Percentiles rank a stretch among this genome's conserved stretches.
Evolutionary conservation across 2,329 filamentous ascomycete species (phyloP).

Genomic region (Botrytis porri): DNA sequence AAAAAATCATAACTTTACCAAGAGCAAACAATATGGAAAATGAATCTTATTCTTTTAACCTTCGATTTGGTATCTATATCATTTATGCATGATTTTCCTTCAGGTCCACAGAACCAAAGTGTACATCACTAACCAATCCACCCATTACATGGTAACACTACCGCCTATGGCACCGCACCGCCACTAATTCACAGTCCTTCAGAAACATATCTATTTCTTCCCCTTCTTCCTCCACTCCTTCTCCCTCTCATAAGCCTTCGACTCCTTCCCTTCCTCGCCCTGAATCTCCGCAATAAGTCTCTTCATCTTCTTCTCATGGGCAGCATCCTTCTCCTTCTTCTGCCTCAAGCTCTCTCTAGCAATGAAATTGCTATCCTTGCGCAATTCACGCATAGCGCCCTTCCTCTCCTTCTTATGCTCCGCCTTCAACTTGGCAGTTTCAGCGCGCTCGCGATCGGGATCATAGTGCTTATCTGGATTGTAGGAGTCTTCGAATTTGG

Average conservation of each 20-base stretch:
- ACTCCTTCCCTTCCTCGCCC: slow-evolving; percentile 82
- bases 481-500: slow-evolving; percentile 95
- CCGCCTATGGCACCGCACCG: neutral
- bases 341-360: slow-evolving; percentile 82
- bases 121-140: neutral
- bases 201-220: slow-evolving; percentile 42
- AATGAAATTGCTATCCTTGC: slow-evolving; percentile 94
- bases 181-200: neutral
- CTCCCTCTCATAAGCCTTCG: slow-evolving; percentile 86
- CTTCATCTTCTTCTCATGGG: slow-evolving; percentile 96
- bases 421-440: slow-evolving; percentile 66
- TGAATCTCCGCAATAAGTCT: slow-evolving; percentile 92
- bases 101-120: neutral
- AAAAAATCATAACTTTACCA: neutral
- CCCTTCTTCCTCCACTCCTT: slow-evolving; percentile 70
- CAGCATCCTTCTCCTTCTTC: slow-evolving; percentile 90
- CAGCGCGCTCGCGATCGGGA: slow-evolving; percentile 83
- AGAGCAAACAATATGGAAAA: neutral
- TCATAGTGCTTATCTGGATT: slow-evolving; percentile 98
- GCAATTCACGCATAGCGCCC: slow-evolving; percentile 86
- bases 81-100: neutral
- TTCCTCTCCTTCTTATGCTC: slow-evolving; percentile 75
- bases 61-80: neutral
- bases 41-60: neutral
- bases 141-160: neutral